Evolutionary conservation across 257 asterid species (phyloP).

Genomic region (Vinca minor): DNA sequence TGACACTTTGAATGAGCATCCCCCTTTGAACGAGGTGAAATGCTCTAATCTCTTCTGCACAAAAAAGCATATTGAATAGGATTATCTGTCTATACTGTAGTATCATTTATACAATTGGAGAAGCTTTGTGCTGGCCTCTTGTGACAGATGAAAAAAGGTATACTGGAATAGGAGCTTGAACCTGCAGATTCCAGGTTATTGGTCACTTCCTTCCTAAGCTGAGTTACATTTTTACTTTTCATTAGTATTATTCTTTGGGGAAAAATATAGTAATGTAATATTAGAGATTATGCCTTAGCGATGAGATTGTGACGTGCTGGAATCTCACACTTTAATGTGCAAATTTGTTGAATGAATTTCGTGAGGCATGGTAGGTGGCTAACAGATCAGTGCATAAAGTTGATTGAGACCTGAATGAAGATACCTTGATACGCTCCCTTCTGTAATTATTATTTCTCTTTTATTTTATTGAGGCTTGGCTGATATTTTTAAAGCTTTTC

Average conservation of each 20-base stretch:
- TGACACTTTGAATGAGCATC: constrained; percentile 1
- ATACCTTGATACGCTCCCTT: constrained; percentile 8
- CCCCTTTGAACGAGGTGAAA: neutral
- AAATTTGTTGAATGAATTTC: constrained; percentile 25
- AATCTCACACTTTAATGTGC: constrained; percentile 37
- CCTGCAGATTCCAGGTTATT: constrained; percentile 9
- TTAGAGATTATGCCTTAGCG: neutral
- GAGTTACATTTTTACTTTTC: neutral
- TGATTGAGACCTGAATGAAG: constrained; percentile 21
- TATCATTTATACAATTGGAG: neutral
- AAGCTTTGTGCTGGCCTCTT: neutral
- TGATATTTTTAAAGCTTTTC: constrained; percentile 31
- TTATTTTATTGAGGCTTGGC: constrained; percentile 27
- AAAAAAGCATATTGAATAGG: neutral
- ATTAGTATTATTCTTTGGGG: neutral
- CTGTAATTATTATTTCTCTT: neutral
- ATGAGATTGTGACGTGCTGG: constrained; percentile 24
- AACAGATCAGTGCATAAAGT: constrained; percentile 23
- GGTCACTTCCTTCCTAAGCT: neutral
- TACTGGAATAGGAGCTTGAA: neutral
- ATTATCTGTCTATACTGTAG: constrained; percentile 1
- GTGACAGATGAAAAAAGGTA: neutral
- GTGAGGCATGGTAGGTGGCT: constrained; percentile 21
- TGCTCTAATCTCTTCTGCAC: neutral
- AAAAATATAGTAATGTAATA: neutral